Evolutionary conservation across 441 rosid genomes (phyloP).

Genomic region (Populus trichocarpa): DNA sequence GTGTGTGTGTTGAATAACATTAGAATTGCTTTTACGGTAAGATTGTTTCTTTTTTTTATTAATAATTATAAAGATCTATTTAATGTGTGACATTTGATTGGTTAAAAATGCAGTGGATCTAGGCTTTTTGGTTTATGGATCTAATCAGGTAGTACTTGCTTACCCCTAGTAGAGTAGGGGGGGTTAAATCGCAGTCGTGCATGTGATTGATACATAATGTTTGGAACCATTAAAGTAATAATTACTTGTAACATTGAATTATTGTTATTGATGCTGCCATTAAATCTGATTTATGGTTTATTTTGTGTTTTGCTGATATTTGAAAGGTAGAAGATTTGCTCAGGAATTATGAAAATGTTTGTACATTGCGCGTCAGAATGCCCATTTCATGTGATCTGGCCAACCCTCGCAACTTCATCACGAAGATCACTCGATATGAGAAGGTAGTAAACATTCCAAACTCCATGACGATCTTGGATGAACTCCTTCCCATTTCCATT

Average conservation of each 20-base stretch:
- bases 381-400: slow-evolving; percentile 76
- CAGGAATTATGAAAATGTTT: slow-evolving; percentile 78
- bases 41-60: neutral
- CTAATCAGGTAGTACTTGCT: no score
- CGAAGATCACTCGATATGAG: slow-evolving; percentile 75
- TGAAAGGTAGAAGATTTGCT: slow-evolving; percentile 78
- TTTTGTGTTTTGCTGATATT: neutral
- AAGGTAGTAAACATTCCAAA: slow-evolving; percentile 90
- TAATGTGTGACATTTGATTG: neutral
- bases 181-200: neutral
- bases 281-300: neutral
- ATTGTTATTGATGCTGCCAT: neutral
- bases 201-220: neutral
- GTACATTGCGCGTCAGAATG: slow-evolving; percentile 88
- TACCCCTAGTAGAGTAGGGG: no score
- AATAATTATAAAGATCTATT: slow-evolving; percentile 1
- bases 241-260: neutral
- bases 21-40: neutral
- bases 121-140: neutral
- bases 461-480: slow-evolving; percentile 91
- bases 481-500: slow-evolving; percentile 47
- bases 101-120: neutral
- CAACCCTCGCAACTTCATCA: slow-evolving; percentile 88
- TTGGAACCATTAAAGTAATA: neutral
- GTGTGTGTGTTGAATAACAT: no score